Evolutionary conservation across 441 rosid genomes (phyloP), one percentile per base, ranked within the genome.

Genomic region (Macaranga tanarius): DNA sequence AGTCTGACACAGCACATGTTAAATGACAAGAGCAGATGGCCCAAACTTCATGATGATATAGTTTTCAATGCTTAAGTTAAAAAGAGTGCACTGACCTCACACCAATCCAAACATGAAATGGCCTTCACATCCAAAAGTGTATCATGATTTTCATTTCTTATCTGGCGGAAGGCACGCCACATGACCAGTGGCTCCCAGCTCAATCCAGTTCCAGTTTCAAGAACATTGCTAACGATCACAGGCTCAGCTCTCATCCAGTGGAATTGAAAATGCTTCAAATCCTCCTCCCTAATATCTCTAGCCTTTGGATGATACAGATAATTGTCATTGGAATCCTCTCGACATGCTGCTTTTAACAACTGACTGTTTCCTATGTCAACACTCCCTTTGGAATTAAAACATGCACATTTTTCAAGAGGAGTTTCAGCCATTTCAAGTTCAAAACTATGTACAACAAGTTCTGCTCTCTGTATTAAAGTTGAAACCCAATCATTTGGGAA

Each of bases 131-230:
- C 80, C 64, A 80, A 74, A 65, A 81, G 88, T 58, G 57, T n/a
- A 1, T 45, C 81, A 71, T 79, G 89, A 28, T 83, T 88, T 34
- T 40, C 60, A 65, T 77, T 73, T 22, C 48, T 79, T 42, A 74
- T 73, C 77, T 90, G 90, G 62, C 95, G 96, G 71, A 87, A 87
- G 61, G 95, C 98, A 76, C 97, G 97, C 87, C 87, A 87, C 96
- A 91, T 89, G 72, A 93, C 97, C 89, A 84, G 77, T 67, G 98
- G 98, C 70, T 92, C 98, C 98, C 98, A 92, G 82, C 98, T 93
- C 77, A 93, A 82, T 5, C 96, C 97, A 81, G 83, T 73, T 38
- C 86, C 81, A 76, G 81, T 87, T 72, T 90, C 89, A 75, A 92
- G 95, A 60, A 86, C 96, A 81, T 89, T 81, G 55, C 86, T 84